These are phyloP conservation scores for Hebeloma cylindrosporum DNA, from an alignment of 768 basidiomycete genomes.

Conservation along the genomic window DNA sequence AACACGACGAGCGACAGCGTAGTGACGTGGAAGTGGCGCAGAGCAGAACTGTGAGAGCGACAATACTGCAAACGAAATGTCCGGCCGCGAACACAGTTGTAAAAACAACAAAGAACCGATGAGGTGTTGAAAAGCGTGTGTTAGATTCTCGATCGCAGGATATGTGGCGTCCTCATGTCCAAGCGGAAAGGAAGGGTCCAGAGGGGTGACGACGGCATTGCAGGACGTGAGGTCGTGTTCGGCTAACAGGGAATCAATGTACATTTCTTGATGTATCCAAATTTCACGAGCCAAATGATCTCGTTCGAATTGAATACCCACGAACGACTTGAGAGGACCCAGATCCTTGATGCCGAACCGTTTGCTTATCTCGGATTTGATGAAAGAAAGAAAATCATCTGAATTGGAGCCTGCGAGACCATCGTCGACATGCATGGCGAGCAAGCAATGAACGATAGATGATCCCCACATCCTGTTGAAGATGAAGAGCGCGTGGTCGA, in stretches of 20 bases:
- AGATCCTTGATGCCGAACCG: conserved; percentile 27
- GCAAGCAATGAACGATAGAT: background rate
- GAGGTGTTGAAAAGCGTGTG: conserved; percentile 1
- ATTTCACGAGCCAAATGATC: conserved; percentile 1
- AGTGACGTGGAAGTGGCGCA: conserved; percentile 6
- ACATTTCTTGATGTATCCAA: conserved; percentile 12
- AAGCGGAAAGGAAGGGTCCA: conserved; percentile 5
- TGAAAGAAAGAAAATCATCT: conserved; percentile 7
- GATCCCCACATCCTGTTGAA: conserved; percentile 1
- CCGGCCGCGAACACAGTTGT: conserved; percentile 7
- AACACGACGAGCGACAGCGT: conserved; percentile 11
- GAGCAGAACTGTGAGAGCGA: conserved; percentile 6
- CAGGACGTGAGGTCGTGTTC: conserved; percentile 9
- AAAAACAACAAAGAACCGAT: conserved; percentile 15
- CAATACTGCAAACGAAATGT: conserved; percentile 14
- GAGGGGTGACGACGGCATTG: conserved; percentile 7
- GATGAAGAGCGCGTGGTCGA: conserved; percentile 15
- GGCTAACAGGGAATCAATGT: conserved; percentile 3
- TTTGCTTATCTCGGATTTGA: conserved; percentile 20
- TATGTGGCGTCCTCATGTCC: background rate
- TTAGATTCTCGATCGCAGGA: conserved; percentile 4
- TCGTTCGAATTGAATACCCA: conserved; percentile 19
- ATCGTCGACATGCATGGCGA: too few species aligned
- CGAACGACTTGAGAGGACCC: conserved; percentile 22
- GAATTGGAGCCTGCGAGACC: conserved; percentile 9